Evolutionary conservation across 805 yeast genomes (phyloP).

Genomic region (Hanseniaspora valbyensis): DNA sequence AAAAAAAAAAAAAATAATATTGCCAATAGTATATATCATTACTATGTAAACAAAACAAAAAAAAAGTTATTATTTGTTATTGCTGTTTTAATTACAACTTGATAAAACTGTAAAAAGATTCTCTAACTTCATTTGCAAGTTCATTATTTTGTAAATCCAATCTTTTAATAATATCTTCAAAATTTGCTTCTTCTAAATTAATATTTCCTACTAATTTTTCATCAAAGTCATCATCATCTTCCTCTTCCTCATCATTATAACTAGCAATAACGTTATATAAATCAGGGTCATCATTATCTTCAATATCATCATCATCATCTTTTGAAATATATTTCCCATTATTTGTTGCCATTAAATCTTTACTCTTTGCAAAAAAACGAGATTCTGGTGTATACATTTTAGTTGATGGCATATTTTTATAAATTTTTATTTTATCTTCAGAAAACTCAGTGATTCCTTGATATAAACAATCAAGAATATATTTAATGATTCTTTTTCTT

Average conservation of each 20-base stretch:
- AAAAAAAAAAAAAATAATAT: no score
- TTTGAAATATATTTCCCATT: constrained; percentile 24
- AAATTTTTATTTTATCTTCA: constrained; percentile 30
- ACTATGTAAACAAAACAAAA: no score
- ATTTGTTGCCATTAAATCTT: constrained; percentile 23
- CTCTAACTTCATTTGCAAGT: constrained; percentile 21
- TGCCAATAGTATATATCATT: no score
- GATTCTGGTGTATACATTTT: constrained; percentile 30
- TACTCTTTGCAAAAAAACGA: constrained; percentile 21
- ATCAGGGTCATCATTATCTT: constrained; percentile 22
- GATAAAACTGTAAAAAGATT: constrained; percentile 23
- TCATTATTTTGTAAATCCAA: constrained; percentile 23
- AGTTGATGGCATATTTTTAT: constrained; percentile 35
- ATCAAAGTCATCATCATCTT: constrained; percentile 20
- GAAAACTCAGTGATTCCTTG: constrained; percentile 39
- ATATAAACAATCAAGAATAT: constrained; percentile 54
- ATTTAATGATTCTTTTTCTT: constrained; percentile 57
- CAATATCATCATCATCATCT: constrained; percentile 19
- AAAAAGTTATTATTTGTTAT: no score
- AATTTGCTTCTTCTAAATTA: constrained; percentile 25
- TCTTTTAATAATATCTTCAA: constrained; percentile 26
- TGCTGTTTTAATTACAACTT: not conserved
- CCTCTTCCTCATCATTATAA: no score
- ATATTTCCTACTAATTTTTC: constrained; percentile 18
- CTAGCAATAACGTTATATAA: constrained; percentile 27